A percentile compares a stretch with the other conserved stretches of the same genome.
These are phyloP conservation scores for Prunus dulcis DNA, from an alignment of 306 rosid genomes.

Conservation along the genomic window DNA sequence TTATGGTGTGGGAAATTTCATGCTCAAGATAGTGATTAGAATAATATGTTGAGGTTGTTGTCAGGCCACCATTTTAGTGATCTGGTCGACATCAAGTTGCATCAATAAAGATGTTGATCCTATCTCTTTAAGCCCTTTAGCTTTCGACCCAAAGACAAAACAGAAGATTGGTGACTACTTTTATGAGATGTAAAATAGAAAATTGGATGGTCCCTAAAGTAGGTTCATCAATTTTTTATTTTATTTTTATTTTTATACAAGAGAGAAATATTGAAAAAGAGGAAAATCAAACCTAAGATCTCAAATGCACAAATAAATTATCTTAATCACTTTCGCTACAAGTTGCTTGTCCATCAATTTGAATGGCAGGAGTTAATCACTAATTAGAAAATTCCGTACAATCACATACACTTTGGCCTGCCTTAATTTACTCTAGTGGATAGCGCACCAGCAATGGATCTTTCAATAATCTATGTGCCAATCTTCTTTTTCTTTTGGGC, in stretches of 20 bases:
- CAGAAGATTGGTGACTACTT: conserved; percentile 15
- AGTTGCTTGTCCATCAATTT: not conserved
- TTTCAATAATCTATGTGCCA: not conserved
- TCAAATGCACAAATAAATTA: rapidly evolving
- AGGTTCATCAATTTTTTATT: not conserved
- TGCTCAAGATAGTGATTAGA: not conserved
- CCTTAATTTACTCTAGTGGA: not conserved
- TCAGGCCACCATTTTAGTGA: no score
- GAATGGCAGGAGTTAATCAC: not conserved
- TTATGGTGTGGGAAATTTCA: no score
- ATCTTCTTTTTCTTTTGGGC: not conserved
- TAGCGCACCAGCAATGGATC: not conserved
- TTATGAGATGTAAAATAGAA: not conserved
- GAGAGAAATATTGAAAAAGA: no score
- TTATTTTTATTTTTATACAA: no score
- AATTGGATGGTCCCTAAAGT: not conserved
- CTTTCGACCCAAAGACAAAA: conserved; percentile 29
- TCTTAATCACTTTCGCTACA: no score
- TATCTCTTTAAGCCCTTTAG: not conserved
- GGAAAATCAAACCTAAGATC: no score
- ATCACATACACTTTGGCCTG: not conserved
- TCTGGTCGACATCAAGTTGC: conserved; percentile 24
- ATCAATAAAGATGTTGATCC: conserved; percentile 42
- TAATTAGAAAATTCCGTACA: not conserved
- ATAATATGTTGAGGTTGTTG: conserved; percentile 7